These are phyloP conservation scores for Tolypocladium ophioglossoides DNA, from an alignment of 2,329 filamentous ascomycete species.

Conservation along the genomic window DNA sequence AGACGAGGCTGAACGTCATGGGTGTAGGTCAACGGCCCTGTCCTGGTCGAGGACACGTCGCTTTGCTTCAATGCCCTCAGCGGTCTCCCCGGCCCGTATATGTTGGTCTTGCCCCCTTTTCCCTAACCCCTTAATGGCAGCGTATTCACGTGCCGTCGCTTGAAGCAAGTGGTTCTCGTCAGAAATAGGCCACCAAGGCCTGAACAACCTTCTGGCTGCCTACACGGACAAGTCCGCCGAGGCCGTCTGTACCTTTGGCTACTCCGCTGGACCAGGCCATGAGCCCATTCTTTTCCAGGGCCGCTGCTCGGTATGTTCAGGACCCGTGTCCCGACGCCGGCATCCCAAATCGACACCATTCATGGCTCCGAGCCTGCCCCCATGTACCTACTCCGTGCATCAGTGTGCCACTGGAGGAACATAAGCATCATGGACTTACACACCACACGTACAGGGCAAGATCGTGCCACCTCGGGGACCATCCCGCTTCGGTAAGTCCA, in stretches of 20 bases:
- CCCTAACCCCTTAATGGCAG: background rate
- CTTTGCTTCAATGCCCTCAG: slow-evolving; percentile 85
- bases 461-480: slow-evolving; percentile 80
- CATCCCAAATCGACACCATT: background rate
- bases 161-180: slow-evolving; percentile 88
- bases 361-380: too few relatives aligned
- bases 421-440: background rate
- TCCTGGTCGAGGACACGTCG: slow-evolving; percentile 91
- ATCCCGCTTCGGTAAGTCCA: slow-evolving; percentile 62
- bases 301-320: slow-evolving; percentile 57
- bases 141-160: background rate
- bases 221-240: slow-evolving; percentile 87
- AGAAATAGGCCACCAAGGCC: slow-evolving; percentile 67
- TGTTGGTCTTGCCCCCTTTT: slow-evolving; percentile 40
- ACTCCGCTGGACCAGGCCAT: slow-evolving; percentile 73
- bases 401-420: background rate
- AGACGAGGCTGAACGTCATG: background rate
- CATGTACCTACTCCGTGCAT: background rate
- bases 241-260: slow-evolving; percentile 93
- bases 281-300: slow-evolving; percentile 88
- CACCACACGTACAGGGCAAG: slow-evolving; percentile 40
- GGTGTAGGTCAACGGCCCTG: slow-evolving; percentile 65
- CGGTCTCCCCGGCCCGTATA: slow-evolving; percentile 91
- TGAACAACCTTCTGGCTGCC: slow-evolving; percentile 82
- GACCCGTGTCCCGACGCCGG: too few relatives aligned